Evolutionary conservation across 2,329 filamentous ascomycete species (phyloP), one percentile per base, ranked within the genome.

Genomic region (Colletotrichum costaricense): DNA sequence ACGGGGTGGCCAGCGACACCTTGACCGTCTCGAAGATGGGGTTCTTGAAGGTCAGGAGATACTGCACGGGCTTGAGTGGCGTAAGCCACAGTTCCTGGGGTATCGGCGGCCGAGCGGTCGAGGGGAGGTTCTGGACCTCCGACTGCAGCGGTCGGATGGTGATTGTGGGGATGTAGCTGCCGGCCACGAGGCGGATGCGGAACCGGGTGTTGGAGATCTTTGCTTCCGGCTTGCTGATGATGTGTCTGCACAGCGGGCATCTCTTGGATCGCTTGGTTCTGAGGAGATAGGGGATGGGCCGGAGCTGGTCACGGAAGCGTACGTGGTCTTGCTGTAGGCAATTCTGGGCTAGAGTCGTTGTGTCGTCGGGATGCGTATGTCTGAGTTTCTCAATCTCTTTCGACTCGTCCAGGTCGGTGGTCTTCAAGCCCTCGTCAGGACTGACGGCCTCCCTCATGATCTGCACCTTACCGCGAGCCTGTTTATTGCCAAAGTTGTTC

Each of bases 191-290:
- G 67, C 94, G 93, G 82, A 99, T 98, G 78, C 96, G 94, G 88
- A 97, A 98, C 35, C 95, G 93, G 7, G 94, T 97, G 65, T 93
- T 96, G 59, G 92, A 91, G 38, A 97, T 92, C 82, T 98, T 99
- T 72, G 92, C 90, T 83, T 99, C 97, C 16, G 96, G 97, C 81
- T 97, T 97, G 74, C 95, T 94, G 77, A 99, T 93, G 80, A 98
- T 98, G 84, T 98, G 96, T 14, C 97, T 93, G 84, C 97, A 99
- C 12, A 93, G 90, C 63, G 94, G 93, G 82, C 97, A 99, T 58
- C 97, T 94, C 84, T 98, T 98, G 24, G 95, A 95, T 49, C 96
- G 93, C 80, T 98, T 98, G 0, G 96, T 97, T 69, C 95, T 93
- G 16, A 99, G 90, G 2, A 97, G 89, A 19, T 94, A 93, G 0